Base-by-base conservation (phyloP, 768 basidiomycete species). In the Hericium erinaceus region DNA sequence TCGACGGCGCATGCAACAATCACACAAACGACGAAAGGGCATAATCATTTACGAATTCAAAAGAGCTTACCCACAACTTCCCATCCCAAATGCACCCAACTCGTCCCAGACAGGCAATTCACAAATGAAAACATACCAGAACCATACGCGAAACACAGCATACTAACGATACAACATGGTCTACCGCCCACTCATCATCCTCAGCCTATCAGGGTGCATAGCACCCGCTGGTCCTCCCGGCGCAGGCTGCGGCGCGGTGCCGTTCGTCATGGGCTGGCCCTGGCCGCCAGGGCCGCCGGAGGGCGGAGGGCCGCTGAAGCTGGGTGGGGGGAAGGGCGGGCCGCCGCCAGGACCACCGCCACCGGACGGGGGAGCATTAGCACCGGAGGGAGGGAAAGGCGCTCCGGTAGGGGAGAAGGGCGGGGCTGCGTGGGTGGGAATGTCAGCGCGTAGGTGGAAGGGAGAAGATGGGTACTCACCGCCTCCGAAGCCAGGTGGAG, bases 151-250 rank as follows among this genome's bases (percentile, higher is more conserved):
- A 46, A n/a, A 46, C 44, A 46, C 44, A 44, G 41, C 41, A 44
- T 3, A 44, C 12, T 15, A 44, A 44, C 41, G 18, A 44, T 44
- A 18, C 41, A 18, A 44, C 22, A 44, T 12, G 41, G 12, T 53
- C 38, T 54, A 54, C 52, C 64, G 54, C 53, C 68, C 66, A 54
- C 70, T 78, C 84, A 92, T 82, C 89, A 92, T 91, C 58, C 88
- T 78, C 69, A 89, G 64, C 58, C 90, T 80, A 70, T 92, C 90
- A 10, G 90, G 90, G 68, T 92, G 90, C 62, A 92, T 91, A n/a
- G 77, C 79, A n/a, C 77, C 82, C 46, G 26, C 26, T 22, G 85
- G 83, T 18, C 79, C 78, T 18, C 59, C 24, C 1, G 62, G 20
- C 16, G 68, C 68, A 33, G 38, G 20, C 38, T 1, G 41, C 11